These are phyloP conservation scores for Fomitopsis betulina DNA, from an alignment of 1,284 basidiomycete genomes.

Conservation along the genomic window DNA sequence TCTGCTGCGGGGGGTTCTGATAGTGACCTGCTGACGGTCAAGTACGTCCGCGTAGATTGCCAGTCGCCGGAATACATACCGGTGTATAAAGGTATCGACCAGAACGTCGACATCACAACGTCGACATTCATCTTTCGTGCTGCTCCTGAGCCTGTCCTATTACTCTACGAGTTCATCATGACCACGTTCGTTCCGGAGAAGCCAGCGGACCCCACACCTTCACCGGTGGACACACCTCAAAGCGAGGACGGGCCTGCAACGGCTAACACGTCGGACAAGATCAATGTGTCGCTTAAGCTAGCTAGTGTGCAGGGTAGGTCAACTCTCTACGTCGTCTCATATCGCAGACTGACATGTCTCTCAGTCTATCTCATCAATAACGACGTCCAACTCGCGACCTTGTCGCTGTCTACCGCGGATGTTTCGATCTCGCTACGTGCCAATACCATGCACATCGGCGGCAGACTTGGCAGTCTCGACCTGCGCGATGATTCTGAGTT, in stretches of 20 bases:
- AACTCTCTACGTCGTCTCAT: not conserved
- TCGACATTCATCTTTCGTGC: conserved; percentile 92
- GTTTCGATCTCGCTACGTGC: conserved; percentile 77
- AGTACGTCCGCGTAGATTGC: conserved; percentile 80
- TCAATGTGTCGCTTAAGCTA: conserved; percentile 82
- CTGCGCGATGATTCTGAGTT: conserved; percentile 75
- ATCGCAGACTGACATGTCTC: conserved; percentile 11
- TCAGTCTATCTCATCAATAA: conserved; percentile 85
- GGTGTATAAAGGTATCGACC: conserved; percentile 84
- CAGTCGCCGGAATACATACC: conserved; percentile 86
- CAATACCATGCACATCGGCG: conserved; percentile 77
- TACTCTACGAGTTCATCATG: conserved; percentile 97
- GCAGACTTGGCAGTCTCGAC: conserved; percentile 83
- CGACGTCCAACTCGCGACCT: conserved; percentile 70
- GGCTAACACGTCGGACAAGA: conserved; percentile 46
- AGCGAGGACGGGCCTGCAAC: conserved; percentile 3
- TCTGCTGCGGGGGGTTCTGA: conserved; percentile 51
- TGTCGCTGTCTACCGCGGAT: conserved; percentile 90
- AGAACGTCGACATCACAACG: conserved; percentile 84
- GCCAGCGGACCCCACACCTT: conserved; percentile 16
- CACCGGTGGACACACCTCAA: conserved; percentile 9
- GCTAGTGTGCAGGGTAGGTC: conserved; percentile 79
- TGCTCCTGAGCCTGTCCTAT: conserved; percentile 88
- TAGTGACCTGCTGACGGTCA: conserved; percentile 79
- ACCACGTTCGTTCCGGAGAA: conserved; percentile 80